Evolutionary conservation across 225 moss, liverwort and hornwort genomes (phyloP).

Genomic region (Takakia lepidozioides): DNA sequence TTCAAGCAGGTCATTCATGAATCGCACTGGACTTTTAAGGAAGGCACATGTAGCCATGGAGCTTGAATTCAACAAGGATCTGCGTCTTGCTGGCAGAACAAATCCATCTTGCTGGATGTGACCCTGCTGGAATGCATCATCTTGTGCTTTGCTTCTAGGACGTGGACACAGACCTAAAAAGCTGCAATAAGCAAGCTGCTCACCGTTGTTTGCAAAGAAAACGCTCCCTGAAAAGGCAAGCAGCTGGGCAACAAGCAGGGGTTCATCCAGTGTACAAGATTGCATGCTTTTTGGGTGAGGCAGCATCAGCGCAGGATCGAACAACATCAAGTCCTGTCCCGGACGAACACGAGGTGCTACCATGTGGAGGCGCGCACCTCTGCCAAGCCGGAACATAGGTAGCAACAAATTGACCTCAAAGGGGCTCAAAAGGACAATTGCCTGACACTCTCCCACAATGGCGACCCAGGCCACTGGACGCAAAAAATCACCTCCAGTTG

Average conservation of each 20-base stretch:
- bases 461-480: slow-evolving; percentile 26
- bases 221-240: slow-evolving; percentile 21
- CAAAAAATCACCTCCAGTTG: slow-evolving; percentile 3
- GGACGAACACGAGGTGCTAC: slow-evolving; percentile 20
- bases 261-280: background rate
- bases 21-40: slow-evolving; percentile 4
- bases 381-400: slow-evolving; percentile 4
- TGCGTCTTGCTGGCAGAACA: slow-evolving; percentile 2
- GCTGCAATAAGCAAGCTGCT: slow-evolving; percentile 9
- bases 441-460: background rate
- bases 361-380: slow-evolving; percentile 15
- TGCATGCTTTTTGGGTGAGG: background rate
- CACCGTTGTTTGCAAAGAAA: slow-evolving; percentile 10
- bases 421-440: slow-evolving; percentile 23
- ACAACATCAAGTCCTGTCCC: slow-evolving; percentile 23
- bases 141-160: slow-evolving; percentile 6
- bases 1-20: slow-evolving; percentile 4
- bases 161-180: slow-evolving; percentile 21
- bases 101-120: slow-evolving; percentile 20
- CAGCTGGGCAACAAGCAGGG: slow-evolving; percentile 5
- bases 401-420: slow-evolving; percentile 15
- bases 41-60: background rate
- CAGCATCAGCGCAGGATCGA: slow-evolving; percentile 3
- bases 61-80: background rate
- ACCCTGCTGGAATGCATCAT: slow-evolving; percentile 15